These are phyloP conservation scores for Leccinum huronense DNA, from an alignment of 1,284 basidiomycete genomes.

Conservation along the genomic window DNA sequence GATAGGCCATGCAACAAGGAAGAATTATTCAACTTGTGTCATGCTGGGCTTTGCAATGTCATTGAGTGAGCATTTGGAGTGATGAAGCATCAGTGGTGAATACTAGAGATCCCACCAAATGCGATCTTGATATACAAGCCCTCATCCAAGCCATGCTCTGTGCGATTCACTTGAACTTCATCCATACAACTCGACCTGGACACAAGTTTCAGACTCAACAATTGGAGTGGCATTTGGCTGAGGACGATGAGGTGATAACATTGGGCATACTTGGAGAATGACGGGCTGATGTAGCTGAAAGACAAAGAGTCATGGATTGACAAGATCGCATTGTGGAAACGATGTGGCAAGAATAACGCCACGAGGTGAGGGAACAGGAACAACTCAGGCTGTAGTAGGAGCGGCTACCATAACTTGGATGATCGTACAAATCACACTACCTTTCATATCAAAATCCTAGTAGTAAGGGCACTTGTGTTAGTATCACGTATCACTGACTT, in stretches of 20 bases:
- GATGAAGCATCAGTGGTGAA: slow-evolving; percentile 35
- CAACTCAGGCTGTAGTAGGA: too few species aligned
- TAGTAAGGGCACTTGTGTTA: too few species aligned
- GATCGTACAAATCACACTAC: too few species aligned
- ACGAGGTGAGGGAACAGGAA: not conserved
- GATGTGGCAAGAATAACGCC: slow-evolving; percentile 15
- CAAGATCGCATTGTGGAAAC: slow-evolving; percentile 14
- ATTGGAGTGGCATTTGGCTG: not conserved
- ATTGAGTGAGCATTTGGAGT: slow-evolving; percentile 46
- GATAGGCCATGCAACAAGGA: slow-evolving; percentile 22
- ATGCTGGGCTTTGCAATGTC: slow-evolving; percentile 40
- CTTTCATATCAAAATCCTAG: too few species aligned
- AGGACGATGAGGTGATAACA: not conserved
- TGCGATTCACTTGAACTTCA: slow-evolving; percentile 40
- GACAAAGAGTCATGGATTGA: not conserved
- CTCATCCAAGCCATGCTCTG: slow-evolving; percentile 32
- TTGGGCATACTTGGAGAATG: slow-evolving; percentile 3
- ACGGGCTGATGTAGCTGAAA: slow-evolving; percentile 1
- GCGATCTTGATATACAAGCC: slow-evolving; percentile 34
- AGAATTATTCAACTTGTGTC: slow-evolving; percentile 43
- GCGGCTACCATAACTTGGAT: too few species aligned
- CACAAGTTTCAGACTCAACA: not conserved
- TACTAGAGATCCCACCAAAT: slow-evolving; percentile 32
- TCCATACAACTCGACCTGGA: slow-evolving; percentile 12
- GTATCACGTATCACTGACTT: too few species aligned